Evolutionary conservation across 768 basidiomycete species (phyloP).

Genomic region (Cubamyces sp.): DNA sequence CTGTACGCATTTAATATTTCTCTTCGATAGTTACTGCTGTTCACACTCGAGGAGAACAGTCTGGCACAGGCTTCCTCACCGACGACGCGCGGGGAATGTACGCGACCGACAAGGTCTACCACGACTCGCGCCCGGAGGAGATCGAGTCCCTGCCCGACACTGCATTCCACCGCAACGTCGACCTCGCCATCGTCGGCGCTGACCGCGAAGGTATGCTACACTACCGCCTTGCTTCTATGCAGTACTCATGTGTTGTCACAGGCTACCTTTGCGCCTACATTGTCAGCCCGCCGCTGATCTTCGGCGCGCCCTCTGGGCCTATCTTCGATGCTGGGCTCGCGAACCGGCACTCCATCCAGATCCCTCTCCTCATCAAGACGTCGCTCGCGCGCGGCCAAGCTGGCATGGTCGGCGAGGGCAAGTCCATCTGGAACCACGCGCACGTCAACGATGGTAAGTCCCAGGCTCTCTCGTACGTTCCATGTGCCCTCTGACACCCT

Average conservation of each 20-base stretch:
- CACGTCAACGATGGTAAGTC: slow-evolving; percentile 55
- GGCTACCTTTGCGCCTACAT: slow-evolving; percentile 49
- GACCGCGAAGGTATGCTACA: slow-evolving; percentile 46
- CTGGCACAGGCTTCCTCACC: slow-evolving; percentile 43
- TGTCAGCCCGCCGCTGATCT: slow-evolving; percentile 59
- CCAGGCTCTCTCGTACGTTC: not conserved
- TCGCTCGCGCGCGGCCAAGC: slow-evolving; percentile 50
- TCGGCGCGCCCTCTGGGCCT: slow-evolving; percentile 50
- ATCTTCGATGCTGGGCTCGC: slow-evolving; percentile 56
- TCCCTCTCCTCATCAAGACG: slow-evolving; percentile 51
- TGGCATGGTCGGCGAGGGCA: slow-evolving; percentile 59
- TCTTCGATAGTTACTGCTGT: not conserved
- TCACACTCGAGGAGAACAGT: not conserved
- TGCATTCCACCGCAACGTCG: slow-evolving; percentile 54
- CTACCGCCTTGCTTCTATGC: not conserved
- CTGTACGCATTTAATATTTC: slow-evolving; percentile 43
- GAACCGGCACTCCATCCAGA: slow-evolving; percentile 54
- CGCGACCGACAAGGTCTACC: slow-evolving; percentile 46
- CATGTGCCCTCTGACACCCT: not conserved
- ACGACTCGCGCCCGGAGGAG: slow-evolving; percentile 49
- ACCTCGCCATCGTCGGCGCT: slow-evolving; percentile 50
- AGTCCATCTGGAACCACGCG: slow-evolving; percentile 64
- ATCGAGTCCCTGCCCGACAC: slow-evolving; percentile 50
- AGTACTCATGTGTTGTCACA: no score
- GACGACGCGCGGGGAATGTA: slow-evolving; percentile 48